A percentile compares a stretch with the other conserved stretches of the same genome.
Evolutionary conservation across 106 monocot species (phyloP).

Genomic region (Phalaenopsis equestris): DNA sequence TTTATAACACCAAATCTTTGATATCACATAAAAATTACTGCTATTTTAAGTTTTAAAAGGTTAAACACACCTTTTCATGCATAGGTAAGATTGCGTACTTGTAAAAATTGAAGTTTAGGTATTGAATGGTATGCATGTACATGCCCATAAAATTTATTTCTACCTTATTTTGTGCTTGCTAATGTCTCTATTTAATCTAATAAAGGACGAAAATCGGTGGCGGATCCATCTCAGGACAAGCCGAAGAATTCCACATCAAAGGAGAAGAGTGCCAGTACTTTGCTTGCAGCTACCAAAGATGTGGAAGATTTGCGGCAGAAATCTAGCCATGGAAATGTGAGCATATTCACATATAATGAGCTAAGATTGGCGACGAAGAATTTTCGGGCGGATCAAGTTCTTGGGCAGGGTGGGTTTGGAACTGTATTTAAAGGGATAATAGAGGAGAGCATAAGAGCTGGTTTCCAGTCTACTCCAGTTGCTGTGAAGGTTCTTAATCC

Average conservation of each 20-base stretch:
- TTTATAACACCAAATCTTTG: too few relatives aligned
- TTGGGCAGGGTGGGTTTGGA: constrained; percentile 68
- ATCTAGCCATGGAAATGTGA: constrained; percentile 22
- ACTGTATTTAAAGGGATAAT: constrained; percentile 57
- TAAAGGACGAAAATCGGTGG: not conserved
- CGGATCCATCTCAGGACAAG: not conserved
- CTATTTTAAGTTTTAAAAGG: too few relatives aligned
- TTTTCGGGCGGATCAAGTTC: constrained; percentile 44
- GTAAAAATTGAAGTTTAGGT: too few relatives aligned
- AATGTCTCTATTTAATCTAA: not conserved
- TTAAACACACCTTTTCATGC: too few relatives aligned
- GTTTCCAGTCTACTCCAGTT: constrained; percentile 39
- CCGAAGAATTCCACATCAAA: not conserved
- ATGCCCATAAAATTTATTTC: not conserved
- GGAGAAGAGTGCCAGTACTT: not conserved
- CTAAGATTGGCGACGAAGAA: constrained; percentile 38
- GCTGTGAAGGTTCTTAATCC: constrained; percentile 62
- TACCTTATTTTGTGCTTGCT: not conserved
- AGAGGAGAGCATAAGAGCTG: constrained; percentile 37
- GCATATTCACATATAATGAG: constrained; percentile 49
- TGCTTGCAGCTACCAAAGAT: constrained; percentile 19
- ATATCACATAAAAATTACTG: too few relatives aligned
- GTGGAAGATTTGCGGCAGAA: constrained; percentile 35
- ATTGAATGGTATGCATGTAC: too few relatives aligned
- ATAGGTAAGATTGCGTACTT: too few relatives aligned